Percentiles rank a stretch among this genome's conserved stretches.
phyloP scores from a whole-genome alignment of 2,329 filamentous ascomycete genomes.

The Fusarium sp. region DNA sequence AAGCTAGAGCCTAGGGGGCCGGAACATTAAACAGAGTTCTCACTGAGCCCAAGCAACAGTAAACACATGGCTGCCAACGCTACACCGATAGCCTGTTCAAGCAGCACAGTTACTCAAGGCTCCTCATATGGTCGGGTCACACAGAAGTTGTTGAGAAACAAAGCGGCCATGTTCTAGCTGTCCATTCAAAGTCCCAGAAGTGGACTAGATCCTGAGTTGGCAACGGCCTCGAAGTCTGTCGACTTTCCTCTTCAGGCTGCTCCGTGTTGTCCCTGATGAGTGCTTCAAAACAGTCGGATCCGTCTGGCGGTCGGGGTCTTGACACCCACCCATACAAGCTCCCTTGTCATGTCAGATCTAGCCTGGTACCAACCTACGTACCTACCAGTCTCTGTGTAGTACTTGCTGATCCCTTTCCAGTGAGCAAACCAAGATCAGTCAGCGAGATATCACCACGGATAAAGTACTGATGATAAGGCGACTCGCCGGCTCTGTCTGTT shows the following conservation, averaged over 20 bases:
- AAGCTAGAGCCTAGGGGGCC: background rate
- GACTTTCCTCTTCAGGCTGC: conserved; percentile 21
- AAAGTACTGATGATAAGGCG: conserved; percentile 31
- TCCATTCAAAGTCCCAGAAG: background rate
- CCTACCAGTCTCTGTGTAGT: background rate
- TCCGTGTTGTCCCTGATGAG: conserved; percentile 3
- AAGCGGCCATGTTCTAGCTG: background rate
- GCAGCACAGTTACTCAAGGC: background rate
- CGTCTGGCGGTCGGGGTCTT: background rate
- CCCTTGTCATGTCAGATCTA: conserved; percentile 8
- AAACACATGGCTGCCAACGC: conserved; percentile 11
- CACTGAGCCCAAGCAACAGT: conserved; percentile 1
- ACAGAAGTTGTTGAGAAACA: background rate
- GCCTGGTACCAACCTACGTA: background rate
- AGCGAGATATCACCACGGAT: conserved; percentile 2
- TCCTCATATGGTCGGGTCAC: background rate
- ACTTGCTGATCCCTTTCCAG: background rate
- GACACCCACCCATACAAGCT: background rate
- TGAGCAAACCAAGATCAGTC: background rate
- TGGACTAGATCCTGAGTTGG: conserved; percentile 7
- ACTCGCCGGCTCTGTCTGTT: conserved; percentile 3
- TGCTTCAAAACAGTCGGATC: conserved; percentile 3
- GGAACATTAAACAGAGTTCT: conserved; percentile 15
- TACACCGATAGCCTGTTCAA: conserved; percentile 16
- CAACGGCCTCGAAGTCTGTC: background rate